phyloP scores from a whole-genome alignment of 345 rosid species.

The Eucalyptus rudis region DNA sequence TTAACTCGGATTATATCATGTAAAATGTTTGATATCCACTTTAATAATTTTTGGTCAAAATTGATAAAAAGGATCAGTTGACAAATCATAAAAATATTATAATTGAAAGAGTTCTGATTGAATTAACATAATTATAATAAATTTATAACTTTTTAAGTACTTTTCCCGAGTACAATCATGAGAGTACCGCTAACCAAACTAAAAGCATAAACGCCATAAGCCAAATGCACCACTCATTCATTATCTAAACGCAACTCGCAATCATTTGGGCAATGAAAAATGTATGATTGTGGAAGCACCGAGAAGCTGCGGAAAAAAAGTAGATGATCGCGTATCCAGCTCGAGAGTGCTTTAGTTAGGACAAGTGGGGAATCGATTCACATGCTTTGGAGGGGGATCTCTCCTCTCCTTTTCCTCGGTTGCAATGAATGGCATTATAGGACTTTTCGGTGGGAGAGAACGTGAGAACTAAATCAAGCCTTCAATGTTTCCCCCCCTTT shows the following conservation, averaged over 20 bases:
- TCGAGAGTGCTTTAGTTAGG: not conserved
- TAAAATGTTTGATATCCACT: fast-evolving
- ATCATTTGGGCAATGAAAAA: not conserved
- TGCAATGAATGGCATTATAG: not conserved
- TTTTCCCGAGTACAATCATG: not conserved
- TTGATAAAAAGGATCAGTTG: fast-evolving
- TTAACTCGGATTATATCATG: fast-evolving
- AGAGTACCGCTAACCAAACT: not conserved
- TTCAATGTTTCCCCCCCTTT: not conserved
- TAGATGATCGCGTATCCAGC: not conserved
- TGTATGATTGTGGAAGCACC: not conserved
- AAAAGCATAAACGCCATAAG: not conserved
- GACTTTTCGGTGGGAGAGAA: not conserved
- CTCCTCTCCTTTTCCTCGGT: not conserved
- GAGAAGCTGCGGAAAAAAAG: not conserved
- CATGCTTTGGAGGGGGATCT: not conserved
- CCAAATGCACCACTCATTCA: not conserved
- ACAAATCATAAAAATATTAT: too few relatives aligned
- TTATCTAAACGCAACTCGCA: not conserved
- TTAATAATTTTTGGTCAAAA: not conserved
- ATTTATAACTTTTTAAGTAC: too few relatives aligned
- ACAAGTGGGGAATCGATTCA: not conserved
- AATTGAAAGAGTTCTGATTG: fast-evolving
- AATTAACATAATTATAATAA: fast-evolving
- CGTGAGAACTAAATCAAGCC: not conserved